phyloP scores from a whole-genome alignment of 2,329 filamentous ascomycete species.

The Rhinocladiella similis region DNA sequence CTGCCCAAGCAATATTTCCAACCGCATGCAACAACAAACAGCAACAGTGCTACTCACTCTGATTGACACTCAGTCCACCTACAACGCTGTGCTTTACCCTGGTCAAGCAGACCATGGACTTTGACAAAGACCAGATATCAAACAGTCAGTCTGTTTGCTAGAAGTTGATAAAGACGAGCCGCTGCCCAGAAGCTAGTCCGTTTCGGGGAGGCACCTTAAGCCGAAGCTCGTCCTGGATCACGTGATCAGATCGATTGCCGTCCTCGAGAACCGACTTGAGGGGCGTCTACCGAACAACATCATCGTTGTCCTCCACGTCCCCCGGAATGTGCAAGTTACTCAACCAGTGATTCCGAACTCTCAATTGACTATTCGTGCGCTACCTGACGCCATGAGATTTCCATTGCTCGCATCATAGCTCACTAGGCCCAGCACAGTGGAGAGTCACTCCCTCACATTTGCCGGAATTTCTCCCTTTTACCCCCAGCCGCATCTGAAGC shows the following conservation, averaged over 20 bases:
- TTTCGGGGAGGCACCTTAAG: not conserved
- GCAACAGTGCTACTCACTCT: too few species aligned
- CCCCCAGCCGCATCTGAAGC: not conserved
- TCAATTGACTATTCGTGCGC: not conserved
- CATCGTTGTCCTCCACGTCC: not conserved
- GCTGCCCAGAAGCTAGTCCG: constrained; percentile 1
- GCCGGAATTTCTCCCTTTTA: not conserved
- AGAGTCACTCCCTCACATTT: not conserved
- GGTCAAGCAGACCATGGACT: too few species aligned
- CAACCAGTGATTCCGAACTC: too few species aligned
- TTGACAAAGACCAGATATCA: too few species aligned
- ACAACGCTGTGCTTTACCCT: not conserved
- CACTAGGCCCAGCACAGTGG: too few species aligned
- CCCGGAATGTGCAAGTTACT: not conserved
- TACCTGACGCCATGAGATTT: too few species aligned
- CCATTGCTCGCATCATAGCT: too few species aligned
- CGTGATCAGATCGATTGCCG: constrained; percentile 15
- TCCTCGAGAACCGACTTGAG: constrained; percentile 12
- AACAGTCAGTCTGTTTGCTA: not conserved
- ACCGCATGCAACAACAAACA: too few species aligned
- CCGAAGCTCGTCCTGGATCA: not conserved
- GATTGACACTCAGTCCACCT: not conserved
- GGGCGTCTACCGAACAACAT: constrained; percentile 9
- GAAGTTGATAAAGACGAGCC: constrained; percentile 11
- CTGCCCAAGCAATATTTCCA: too few species aligned